A percentile compares a stretch with the other conserved stretches of the same genome.
phyloP scores from a whole-genome alignment of 768 basidiomycete genomes.

The Imleria badia region DNA sequence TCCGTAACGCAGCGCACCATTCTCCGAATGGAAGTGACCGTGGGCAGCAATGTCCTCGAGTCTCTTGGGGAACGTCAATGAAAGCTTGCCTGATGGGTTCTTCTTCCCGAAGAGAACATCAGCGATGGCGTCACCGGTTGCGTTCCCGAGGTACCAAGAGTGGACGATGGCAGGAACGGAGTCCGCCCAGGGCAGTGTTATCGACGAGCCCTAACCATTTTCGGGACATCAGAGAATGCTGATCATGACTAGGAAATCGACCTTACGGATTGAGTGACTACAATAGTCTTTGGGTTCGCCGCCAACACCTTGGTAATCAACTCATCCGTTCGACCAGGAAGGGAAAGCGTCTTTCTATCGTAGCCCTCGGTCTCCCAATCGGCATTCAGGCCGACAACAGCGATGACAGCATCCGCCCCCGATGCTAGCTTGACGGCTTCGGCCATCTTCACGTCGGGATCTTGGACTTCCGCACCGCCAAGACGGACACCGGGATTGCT shows the following conservation, averaged over 20 bases:
- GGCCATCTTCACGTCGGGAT: conserved; percentile 56
- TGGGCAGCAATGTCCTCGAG: conserved; percentile 71
- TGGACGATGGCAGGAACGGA: conserved; percentile 69
- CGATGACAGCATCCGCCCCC: conserved; percentile 71
- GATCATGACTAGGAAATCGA: neutral
- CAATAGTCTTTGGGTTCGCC: conserved; percentile 67
- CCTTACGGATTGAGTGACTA: conserved; percentile 70
- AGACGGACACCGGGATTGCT: conserved; percentile 70
- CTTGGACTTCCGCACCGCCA: conserved; percentile 66
- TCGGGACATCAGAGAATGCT: conserved; percentile 4
- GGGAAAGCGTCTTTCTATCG: conserved; percentile 63
- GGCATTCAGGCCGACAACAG: conserved; percentile 74
- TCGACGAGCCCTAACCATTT: conserved; percentile 58
- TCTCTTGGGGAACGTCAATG: no score
- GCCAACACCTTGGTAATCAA: conserved; percentile 61
- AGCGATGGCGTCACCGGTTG: conserved; percentile 77
- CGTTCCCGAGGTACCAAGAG: conserved; percentile 85
- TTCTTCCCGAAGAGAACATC: conserved; percentile 78
- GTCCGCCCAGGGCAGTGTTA: conserved; percentile 76
- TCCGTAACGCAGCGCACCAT: no score
- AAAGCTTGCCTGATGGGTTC: conserved; percentile 74
- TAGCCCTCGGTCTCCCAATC: conserved; percentile 85
- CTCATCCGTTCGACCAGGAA: conserved; percentile 79
- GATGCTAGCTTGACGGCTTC: conserved; percentile 64
- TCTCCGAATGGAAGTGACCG: conserved; percentile 69